These are phyloP conservation scores for Prunus fruticosa DNA, from an alignment of 306 rosid genomes.

Conservation along the genomic window DNA sequence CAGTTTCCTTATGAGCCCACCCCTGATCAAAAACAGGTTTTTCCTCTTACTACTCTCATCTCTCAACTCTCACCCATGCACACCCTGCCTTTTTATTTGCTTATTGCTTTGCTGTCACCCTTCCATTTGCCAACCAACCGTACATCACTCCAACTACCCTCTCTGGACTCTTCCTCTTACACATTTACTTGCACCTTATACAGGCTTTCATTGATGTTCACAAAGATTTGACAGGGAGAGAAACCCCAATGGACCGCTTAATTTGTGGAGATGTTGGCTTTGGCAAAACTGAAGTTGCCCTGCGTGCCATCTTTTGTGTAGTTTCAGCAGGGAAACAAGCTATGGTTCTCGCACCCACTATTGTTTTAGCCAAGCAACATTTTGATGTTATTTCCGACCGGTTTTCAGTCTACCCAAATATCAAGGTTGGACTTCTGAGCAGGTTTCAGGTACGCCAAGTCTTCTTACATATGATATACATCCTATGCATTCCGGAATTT, in stretches of 20 bases:
- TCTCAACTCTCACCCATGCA: not conserved
- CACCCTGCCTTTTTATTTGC: not conserved
- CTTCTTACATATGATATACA: not conserved
- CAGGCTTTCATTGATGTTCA: slow-evolving; percentile 93
- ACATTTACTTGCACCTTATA: not conserved
- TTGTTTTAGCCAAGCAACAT: slow-evolving; percentile 94
- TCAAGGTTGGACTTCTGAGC: slow-evolving; percentile 77
- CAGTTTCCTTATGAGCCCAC: slow-evolving; percentile 77
- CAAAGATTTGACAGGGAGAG: slow-evolving; percentile 74
- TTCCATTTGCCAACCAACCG: not conserved
- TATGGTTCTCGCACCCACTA: slow-evolving; percentile 94
- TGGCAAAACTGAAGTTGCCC: slow-evolving; percentile 98
- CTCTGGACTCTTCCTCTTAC: not conserved
- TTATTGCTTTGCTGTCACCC: not conserved
- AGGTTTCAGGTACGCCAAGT: slow-evolving; percentile 80
- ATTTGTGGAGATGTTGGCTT: slow-evolving; percentile 98
- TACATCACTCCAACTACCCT: not conserved
- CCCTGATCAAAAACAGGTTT: slow-evolving; percentile 84
- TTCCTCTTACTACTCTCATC: not conserved
- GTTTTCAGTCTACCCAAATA: slow-evolving; percentile 63
- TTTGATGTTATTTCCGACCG: slow-evolving; percentile 80
- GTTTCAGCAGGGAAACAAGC: slow-evolving; percentile 88
- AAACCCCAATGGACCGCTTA: slow-evolving; percentile 94
- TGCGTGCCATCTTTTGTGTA: slow-evolving; percentile 83
- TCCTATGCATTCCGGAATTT: not conserved